Base-by-base conservation (phyloP, 805 yeast species). In the Suhomyces pyralidae region DNA sequence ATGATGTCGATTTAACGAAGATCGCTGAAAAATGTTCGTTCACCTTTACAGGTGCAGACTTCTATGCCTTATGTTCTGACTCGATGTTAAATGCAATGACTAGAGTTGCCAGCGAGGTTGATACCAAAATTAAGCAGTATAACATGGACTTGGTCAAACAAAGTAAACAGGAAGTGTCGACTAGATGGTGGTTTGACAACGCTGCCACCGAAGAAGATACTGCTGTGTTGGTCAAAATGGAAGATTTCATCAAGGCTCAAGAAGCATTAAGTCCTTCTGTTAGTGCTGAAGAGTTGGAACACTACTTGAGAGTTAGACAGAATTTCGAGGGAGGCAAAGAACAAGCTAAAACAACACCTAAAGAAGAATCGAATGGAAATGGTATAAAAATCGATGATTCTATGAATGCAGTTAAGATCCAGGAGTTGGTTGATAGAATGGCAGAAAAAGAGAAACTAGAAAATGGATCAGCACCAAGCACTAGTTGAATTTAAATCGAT, bases 51-150 rank as follows among this genome's bases (percentile, higher is more conserved):
- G 99, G 99, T 58, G 99, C 99, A 3, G 99, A 94, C 68, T 93
- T 94, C 70, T 94, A 94, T 69, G 99, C 98, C 0, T 73, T 94
- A 54, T 90, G 97, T 65, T 88, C 96, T 0, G 98, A 94, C 69
- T 89, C 98, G 0, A 90, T 93, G 94, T 78, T 93, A 60, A 90
- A 90, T 68, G 97, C 98, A 1, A 93, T 94, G 97, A 88, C 94
- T 1, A 76, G 98, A 59, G 84, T 86, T 0, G 97, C 98, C 1
- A 77, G 77, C 7, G 82, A 79, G 34, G 90, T 88, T 14, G 98
- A 94, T 62, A 61, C 57, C 1, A 86, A 85, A 63, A 79, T 92
- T 32, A 70, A 73, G 34, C 55, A 60, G 25, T 83, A 77, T 59
- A 90, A 88, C 63, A 55, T 59, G 17, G 57, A 54, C 4, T 54